phyloP scores from a whole-genome alignment of 1,284 basidiomycete species.

The Papiliotrema nemorosa region DNA sequence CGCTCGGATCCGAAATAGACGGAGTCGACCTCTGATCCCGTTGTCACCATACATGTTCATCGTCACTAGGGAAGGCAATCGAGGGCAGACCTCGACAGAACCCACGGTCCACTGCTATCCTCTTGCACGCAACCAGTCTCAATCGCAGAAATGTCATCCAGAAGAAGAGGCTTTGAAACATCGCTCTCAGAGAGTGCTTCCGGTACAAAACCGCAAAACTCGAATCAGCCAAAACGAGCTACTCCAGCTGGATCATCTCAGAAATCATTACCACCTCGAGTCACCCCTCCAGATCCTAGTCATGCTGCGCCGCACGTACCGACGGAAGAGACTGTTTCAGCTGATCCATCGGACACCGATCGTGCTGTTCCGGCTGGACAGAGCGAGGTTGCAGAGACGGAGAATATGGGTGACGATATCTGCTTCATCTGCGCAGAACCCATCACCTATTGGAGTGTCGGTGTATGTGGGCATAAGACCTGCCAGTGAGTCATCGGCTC shows the following conservation, averaged over 20 bases:
- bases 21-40: too few species aligned
- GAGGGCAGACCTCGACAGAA: too few species aligned
- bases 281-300: constrained; percentile 19
- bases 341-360: neutral
- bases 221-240: neutral
- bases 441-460: constrained; percentile 82
- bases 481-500: constrained; percentile 43
- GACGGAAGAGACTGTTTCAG: constrained; percentile 8
- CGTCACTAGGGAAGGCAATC: too few species aligned
- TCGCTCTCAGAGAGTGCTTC: constrained; percentile 13
- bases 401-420: constrained; percentile 48
- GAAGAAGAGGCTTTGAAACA: constrained; percentile 35
- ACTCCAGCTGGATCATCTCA: neutral
- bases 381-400: neutral
- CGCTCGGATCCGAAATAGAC: too few species aligned
- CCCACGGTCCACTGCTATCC: too few species aligned
- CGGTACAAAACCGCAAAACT: neutral
- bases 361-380: neutral
- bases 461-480: constrained; percentile 76
- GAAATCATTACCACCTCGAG: constrained; percentile 8
- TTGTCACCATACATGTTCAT: too few species aligned
- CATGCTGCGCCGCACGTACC: constrained; percentile 19
- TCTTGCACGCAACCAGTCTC: too few species aligned
- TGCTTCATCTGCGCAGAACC: constrained; percentile 98
- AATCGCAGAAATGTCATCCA: too few species aligned